phyloP scores from a whole-genome alignment of 306 rosid genomes.

The Vigna unguiculata region DNA sequence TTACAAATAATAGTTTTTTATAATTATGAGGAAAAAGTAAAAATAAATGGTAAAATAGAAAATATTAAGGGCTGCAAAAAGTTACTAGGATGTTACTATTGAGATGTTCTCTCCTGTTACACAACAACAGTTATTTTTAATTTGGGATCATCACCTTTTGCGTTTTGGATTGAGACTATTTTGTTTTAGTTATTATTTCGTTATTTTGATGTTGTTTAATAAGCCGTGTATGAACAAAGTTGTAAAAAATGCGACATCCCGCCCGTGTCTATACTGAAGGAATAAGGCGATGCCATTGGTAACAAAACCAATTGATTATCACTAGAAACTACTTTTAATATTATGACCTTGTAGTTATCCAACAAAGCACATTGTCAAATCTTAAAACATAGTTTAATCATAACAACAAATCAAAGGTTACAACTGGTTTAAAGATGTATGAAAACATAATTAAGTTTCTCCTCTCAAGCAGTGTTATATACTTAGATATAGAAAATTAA shows the following conservation, averaged over 20 bases:
- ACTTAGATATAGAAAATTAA: too few relatives aligned
- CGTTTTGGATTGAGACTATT: too few relatives aligned
- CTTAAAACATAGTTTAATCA: neutral
- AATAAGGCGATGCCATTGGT: neutral
- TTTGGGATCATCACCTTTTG: too few relatives aligned
- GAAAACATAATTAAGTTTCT: neutral
- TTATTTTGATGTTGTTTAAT: neutral
- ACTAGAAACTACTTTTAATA: neutral
- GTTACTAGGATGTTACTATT: too few relatives aligned
- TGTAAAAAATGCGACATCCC: neutral
- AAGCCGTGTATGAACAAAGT: neutral
- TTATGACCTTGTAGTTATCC: neutral
- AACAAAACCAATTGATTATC: neutral
- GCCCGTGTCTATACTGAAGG: neutral
- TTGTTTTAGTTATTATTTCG: too few relatives aligned
- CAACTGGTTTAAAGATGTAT: neutral
- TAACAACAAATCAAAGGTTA: neutral
- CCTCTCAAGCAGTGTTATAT: neutral
- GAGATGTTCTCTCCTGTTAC: neutral
- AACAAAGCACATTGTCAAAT: neutral
- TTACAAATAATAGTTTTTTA: too few relatives aligned
- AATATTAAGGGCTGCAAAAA: too few relatives aligned
- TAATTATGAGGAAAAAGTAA: too few relatives aligned
- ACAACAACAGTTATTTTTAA: too few relatives aligned
- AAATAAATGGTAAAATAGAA: too few relatives aligned